Base-by-base conservation (phyloP, 768 basidiomycete species). In the Udeniomyces megalosporus region DNA sequence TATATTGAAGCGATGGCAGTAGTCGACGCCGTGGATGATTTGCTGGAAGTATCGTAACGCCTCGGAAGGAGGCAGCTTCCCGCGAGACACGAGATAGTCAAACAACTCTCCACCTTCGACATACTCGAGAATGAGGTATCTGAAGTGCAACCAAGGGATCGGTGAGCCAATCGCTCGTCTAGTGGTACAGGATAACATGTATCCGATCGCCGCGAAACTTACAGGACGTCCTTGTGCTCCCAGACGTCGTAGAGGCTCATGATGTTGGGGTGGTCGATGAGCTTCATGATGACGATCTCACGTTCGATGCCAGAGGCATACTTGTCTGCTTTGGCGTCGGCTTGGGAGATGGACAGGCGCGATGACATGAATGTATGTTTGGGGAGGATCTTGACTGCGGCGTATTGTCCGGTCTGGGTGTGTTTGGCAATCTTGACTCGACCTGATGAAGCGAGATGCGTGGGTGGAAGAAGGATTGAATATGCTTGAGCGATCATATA, bases 201-300 rank as follows among this genome's bases (percentile, higher is more conserved):
- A 48, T 46, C 35, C 12, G 58, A 24, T 22, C 6, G 44, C 32
- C 54, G 52, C 22, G 28, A 50, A 15, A 72, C 76, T 72, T 82
- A 95, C 67, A 93, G 80, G 62, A 92, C 84, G 32, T 81, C 80
- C 3, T 84, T 84, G 0, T 89, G 90, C 75, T 97, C 91, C 89
- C 88, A 96, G 66, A 97, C 91, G 71, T 97, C 92, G 76, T 90
- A 92, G 31, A 97, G 81, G 61, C 82, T 84, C 81, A 95, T 82
- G 67, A 97, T 82, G 72, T 93, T 91, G 2, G 91, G 91, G 71
- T 97, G 90, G 66, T 92, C 84, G 68, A 95, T 84, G 66, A 95
- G 82, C 74, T 95, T 97, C 91, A 97, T 92, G 70, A 95, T 84
- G 64, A 92, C 89, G 55, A 95, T 93, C 75, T 97, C 92, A 65